Base-by-base conservation (phyloP, 2,329 filamentous ascomycete genomes). In the Alternaria incomplexa region DNA sequence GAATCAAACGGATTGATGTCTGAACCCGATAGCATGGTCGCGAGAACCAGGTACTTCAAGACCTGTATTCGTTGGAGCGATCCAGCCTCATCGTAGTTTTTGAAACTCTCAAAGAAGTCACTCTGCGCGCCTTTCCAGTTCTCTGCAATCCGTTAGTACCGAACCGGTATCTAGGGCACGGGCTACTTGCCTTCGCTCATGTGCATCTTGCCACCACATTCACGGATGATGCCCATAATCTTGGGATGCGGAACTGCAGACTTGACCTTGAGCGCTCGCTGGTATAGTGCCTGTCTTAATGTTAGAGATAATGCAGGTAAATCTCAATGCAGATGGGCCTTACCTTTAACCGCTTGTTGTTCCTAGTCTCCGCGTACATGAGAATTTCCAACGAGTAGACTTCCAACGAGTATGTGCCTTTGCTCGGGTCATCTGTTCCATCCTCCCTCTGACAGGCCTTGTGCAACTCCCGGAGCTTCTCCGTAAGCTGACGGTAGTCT, bases 131-230 rank as follows among this genome's bases (percentile, higher is more conserved):
- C 93, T 79, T 96, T 93, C 96, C 96, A 99, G 79, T 98, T 98
- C 83, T 98, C 96, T 86, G 69, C 46, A 26, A 61, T 56, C 25
- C 32, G 68, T 78, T 72, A 76, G 72, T 70, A 62, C 63, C 50
- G 58, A 40, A 45, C 58, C 62, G 17, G 44, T 60, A 58, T 68
- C 62, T 68, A 50, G 47, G 62, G 52, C 55, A 26, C 26, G 30
- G 55, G n/a, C 50, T 62, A 56, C 72, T 74, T 80, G 81, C 83
- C 83, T 85, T 99, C 96, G 80, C 92, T 96, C 96, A 99, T 98
- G 83, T 98, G 94, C 96, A 99, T 99, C 85, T 99, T 99, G 73
- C 96, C 96, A 74, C 96, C 96, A 79, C 96, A 99, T 83, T 99
- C 96, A 58, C 95, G 91, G 77, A 99, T 99, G 79, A 99, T 95